A percentile compares a stretch with the other conserved stretches of the same genome.
phyloP scores from a whole-genome alignment of 345 rosid genomes.

The Conringia planisiliqua region DNA sequence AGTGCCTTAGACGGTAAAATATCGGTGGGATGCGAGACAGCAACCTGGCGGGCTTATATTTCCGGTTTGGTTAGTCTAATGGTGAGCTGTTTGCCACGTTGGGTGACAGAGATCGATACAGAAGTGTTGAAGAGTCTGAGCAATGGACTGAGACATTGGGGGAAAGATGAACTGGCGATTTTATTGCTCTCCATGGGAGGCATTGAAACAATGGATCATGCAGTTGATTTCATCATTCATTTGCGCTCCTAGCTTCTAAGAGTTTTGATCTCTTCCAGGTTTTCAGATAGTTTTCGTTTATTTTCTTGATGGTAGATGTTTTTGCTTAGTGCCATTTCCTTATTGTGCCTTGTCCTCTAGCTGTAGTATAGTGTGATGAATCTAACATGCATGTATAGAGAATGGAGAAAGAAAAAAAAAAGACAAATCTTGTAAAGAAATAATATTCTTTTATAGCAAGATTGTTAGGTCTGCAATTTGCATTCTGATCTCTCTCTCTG shows the following conservation, averaged over 20 bases:
- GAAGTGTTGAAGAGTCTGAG: conserved; percentile 76
- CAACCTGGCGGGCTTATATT: conserved; percentile 73
- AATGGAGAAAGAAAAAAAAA: neutral
- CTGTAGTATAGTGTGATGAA: conserved; percentile 16
- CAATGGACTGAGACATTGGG: conserved; percentile 70
- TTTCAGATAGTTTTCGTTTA: conserved; percentile 11
- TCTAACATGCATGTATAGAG: conserved; percentile 20
- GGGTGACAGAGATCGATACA: conserved; percentile 81
- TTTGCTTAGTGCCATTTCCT: neutral
- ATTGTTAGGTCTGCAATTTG: neutral
- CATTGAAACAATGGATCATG: conserved; percentile 61
- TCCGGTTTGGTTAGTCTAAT: conserved; percentile 72
- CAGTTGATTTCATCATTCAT: conserved; percentile 61
- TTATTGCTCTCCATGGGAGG: conserved; percentile 79
- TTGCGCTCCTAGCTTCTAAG: conserved; percentile 4
- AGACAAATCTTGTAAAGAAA: conserved; percentile 26
- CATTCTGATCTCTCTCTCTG: neutral
- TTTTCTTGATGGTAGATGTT: neutral
- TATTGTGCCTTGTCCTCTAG: conserved; percentile 1
- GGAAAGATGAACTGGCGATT: conserved; percentile 76
- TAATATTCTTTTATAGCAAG: neutral
- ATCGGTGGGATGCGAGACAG: conserved; percentile 70
- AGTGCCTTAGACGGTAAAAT: conserved; percentile 85
- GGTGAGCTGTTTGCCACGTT: conserved; percentile 75
- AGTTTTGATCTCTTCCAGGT: conserved; percentile 21